Conservation (phyloP, 768 basidiomycete species). For the Dioszegia crocea region DNA sequence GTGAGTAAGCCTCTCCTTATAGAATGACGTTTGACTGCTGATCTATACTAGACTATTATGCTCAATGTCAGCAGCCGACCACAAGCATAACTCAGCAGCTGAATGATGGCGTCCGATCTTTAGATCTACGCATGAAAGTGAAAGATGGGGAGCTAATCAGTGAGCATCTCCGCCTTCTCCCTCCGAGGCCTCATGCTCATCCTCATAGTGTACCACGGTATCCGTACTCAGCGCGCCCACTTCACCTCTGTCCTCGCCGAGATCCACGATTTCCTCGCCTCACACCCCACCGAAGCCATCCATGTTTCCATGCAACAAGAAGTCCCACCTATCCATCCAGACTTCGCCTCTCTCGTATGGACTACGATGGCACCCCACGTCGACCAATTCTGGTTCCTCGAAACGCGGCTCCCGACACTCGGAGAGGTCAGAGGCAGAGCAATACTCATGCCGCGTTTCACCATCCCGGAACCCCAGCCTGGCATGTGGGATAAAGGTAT, state of each 20-base stretch:
- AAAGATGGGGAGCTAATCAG: slow-evolving; percentile 59
- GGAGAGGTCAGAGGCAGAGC: slow-evolving; percentile 82
- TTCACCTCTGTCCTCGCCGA: slow-evolving; percentile 64
- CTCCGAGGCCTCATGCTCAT: too few species aligned
- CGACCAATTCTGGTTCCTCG: slow-evolving; percentile 68
- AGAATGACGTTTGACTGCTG: slow-evolving; percentile 45
- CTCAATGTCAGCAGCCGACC: slow-evolving; percentile 71
- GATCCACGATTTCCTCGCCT: slow-evolving; percentile 63
- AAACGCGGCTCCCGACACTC: slow-evolving; percentile 71
- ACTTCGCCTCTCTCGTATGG: slow-evolving; percentile 65
- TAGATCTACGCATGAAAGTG: slow-evolving; percentile 76
- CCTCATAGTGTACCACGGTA: slow-evolving; percentile 68
- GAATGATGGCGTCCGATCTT: slow-evolving; percentile 62
- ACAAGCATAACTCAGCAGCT: slow-evolving; percentile 68
- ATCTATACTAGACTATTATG: slow-evolving; percentile 53
- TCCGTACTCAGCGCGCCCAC: slow-evolving; percentile 64
- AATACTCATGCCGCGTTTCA: slow-evolving; percentile 80
- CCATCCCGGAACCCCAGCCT: slow-evolving; percentile 50
- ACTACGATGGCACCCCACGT: slow-evolving; percentile 56
- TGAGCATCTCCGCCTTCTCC: slow-evolving; percentile 11
- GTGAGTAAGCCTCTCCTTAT: slow-evolving; percentile 5
- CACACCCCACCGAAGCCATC: slow-evolving; percentile 65
- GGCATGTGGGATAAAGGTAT: slow-evolving; percentile 53
- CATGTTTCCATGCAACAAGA: slow-evolving; percentile 90
- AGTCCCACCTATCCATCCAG: slow-evolving; percentile 55